Evolutionary conservation across 495 filamentous ascomycete species (phyloP).

Genomic region (Cercophora newfieldiana): DNA sequence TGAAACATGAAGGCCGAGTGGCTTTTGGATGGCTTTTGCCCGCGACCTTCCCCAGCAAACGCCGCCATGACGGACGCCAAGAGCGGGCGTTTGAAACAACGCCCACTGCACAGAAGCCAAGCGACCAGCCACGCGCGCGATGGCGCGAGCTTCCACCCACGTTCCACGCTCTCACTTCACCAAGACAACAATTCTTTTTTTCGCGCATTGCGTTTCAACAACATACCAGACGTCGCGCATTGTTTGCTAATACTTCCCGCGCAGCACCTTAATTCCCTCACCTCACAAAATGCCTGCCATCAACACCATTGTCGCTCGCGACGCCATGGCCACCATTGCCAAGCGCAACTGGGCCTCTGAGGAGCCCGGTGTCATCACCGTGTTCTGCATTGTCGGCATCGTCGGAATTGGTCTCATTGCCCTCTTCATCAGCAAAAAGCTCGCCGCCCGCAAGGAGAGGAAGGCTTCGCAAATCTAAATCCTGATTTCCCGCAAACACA

Average conservation of each 20-base stretch:
- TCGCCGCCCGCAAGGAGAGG: conserved; percentile 40
- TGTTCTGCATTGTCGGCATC: conserved; percentile 59
- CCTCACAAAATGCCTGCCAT: conserved; percentile 50
- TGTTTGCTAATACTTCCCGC: background rate
- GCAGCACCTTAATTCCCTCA: background rate
- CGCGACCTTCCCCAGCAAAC: background rate
- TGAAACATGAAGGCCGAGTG: conserved; percentile 2
- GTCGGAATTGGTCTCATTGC: conserved; percentile 49
- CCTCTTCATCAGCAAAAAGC: conserved; percentile 47
- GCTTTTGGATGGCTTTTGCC: conserved; percentile 3
- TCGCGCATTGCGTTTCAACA: background rate
- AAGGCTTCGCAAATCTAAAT: conserved; percentile 33
- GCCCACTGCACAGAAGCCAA: background rate
- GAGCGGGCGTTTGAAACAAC: conserved; percentile 2
- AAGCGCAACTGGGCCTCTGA: conserved; percentile 54
- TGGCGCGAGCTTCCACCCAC: background rate
- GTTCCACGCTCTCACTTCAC: background rate
- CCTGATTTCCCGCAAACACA: no score
- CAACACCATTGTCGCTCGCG: conserved; percentile 49
- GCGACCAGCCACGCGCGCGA: conserved; percentile 1
- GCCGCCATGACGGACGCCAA: conserved; percentile 19
- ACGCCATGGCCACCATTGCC: conserved; percentile 43
- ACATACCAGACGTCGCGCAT: background rate
- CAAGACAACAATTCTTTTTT: background rate
- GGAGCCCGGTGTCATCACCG: conserved; percentile 58